Evolutionary conservation across 805 yeast species (phyloP).

Genomic region (Hemisphaericaspora nanyangensis): DNA sequence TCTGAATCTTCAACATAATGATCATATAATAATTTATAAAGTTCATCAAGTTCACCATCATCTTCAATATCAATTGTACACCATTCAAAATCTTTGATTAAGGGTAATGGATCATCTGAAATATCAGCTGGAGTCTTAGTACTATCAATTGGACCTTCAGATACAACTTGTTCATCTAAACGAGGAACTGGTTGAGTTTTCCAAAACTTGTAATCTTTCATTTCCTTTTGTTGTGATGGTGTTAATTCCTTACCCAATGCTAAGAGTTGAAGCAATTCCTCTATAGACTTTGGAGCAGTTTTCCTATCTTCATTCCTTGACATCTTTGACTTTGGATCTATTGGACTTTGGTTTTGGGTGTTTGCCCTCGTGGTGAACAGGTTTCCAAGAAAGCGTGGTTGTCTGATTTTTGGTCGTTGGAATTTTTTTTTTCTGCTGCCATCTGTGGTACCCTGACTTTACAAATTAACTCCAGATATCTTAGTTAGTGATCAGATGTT

Average conservation of each 20-base stretch:
- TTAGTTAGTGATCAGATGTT: too few species aligned
- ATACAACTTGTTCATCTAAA: constrained; percentile 60
- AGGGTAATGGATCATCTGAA: constrained; percentile 63
- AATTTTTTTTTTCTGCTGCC: too few species aligned
- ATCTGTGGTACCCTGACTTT: too few species aligned
- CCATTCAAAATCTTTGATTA: constrained; percentile 87
- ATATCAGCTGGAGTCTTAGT: constrained; percentile 68
- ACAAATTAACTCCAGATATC: too few species aligned
- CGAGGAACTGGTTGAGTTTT: constrained; percentile 92
- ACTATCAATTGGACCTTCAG: constrained; percentile 80
- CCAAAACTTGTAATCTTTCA: constrained; percentile 95
- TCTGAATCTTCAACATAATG: constrained; percentile 95
- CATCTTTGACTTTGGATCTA: too few species aligned
- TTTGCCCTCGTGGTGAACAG: too few species aligned
- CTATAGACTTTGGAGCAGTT: constrained; percentile 37
- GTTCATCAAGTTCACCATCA: constrained; percentile 61
- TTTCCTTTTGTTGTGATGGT: constrained; percentile 61
- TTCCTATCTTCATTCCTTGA: constrained; percentile 8
- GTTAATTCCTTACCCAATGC: constrained; percentile 52
- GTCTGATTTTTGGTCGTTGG: too few species aligned
- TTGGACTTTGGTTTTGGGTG: too few species aligned
- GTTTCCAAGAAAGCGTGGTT: too few species aligned
- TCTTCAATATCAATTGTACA: constrained; percentile 61
- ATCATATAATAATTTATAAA: constrained; percentile 74
- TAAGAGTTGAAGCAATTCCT: constrained; percentile 55